These are phyloP conservation scores for Citrus inodora DNA, from an alignment of 345 rosid genomes.

Conservation along the genomic window DNA sequence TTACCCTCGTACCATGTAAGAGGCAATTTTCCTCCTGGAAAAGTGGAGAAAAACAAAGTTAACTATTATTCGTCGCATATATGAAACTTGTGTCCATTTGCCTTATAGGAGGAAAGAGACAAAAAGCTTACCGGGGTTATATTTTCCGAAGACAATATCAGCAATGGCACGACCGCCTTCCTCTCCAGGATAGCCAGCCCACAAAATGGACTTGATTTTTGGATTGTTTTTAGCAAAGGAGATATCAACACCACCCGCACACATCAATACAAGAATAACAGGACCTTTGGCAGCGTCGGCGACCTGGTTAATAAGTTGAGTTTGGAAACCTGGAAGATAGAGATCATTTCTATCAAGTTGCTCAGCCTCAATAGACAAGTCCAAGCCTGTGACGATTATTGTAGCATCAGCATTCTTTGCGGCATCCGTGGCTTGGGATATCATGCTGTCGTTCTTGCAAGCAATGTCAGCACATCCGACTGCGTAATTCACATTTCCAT, in stretches of 20 bases:
- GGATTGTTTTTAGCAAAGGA: conserved; percentile 33
- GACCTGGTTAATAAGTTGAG: conserved; percentile 41
- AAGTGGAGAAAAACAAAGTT: background rate
- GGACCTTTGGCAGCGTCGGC: conserved; percentile 45
- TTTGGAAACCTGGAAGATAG: conserved; percentile 53
- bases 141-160: conserved; percentile 54
- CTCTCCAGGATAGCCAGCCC: conserved; percentile 72
- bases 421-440: conserved; percentile 26
- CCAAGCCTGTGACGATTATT: conserved; percentile 38
- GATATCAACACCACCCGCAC: conserved; percentile 54
- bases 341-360: conserved; percentile 44
- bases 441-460: conserved; percentile 34
- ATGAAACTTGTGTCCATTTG: too few relatives aligned
- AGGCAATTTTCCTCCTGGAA: conserved; percentile 53
- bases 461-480: conserved; percentile 47
- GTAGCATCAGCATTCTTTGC: conserved; percentile 50
- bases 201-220: conserved; percentile 38
- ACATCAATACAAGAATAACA: conserved; percentile 54
- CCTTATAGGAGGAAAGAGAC: too few relatives aligned
- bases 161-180: conserved; percentile 70
- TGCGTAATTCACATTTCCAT: conserved; percentile 24
- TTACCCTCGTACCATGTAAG: conserved; percentile 42
- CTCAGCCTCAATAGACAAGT: conserved; percentile 51
- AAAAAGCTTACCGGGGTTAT: conserved; percentile 49
- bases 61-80: too few relatives aligned